Evolutionary conservation across 257 asterid species (phyloP), one percentile per base, ranked within the genome.

Genomic region (Asclepias syriaca): DNA sequence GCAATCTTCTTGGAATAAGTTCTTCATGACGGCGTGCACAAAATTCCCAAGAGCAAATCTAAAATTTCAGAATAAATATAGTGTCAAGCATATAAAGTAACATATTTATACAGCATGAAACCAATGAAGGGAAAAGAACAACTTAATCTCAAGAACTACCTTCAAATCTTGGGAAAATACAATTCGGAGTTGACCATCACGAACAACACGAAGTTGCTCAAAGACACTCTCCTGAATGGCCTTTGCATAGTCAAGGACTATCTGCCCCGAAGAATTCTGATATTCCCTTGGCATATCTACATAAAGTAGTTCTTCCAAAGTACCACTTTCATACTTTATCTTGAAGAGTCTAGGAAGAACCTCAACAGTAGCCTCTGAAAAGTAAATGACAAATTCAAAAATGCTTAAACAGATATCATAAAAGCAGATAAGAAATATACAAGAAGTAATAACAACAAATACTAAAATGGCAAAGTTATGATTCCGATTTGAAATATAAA

Each of bases 21-120:
- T 94, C 97, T 84, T 94, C 99, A 77, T 94, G 99, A 57, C 93
- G 96, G 27, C 99, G 86, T 32, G 97, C 99, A 87, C 99, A 94
- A 77, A 94, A 94, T 74, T 89, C 97, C 99, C 99, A 94, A 16
- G 97, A 91, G 89, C 94, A 85, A 77, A 94, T 94, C 99, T 94
- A 87, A 60, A 77, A 70, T 63, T 40, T 22, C 29, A 29, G 53
- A 34, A 45, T 56, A 72, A 34, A 72, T 65, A 57, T 2, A 37
- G 40, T 59, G 50, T 51, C 50, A 51, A 72, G 58, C 72, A 13
- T 66, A 67, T 50, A 72, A 74, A 79, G 53, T 65, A 77, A 27
- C 37, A 74, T 57, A 46, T 56, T 51, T 5, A 70, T 49, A 73
- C 18, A 24, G 24, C 16, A 37, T 24, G 34, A 14, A 69, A 51